Evolutionary conservation across 495 filamentous ascomycete genomes (phyloP).

Genomic region (Bombardia bombarda): DNA sequence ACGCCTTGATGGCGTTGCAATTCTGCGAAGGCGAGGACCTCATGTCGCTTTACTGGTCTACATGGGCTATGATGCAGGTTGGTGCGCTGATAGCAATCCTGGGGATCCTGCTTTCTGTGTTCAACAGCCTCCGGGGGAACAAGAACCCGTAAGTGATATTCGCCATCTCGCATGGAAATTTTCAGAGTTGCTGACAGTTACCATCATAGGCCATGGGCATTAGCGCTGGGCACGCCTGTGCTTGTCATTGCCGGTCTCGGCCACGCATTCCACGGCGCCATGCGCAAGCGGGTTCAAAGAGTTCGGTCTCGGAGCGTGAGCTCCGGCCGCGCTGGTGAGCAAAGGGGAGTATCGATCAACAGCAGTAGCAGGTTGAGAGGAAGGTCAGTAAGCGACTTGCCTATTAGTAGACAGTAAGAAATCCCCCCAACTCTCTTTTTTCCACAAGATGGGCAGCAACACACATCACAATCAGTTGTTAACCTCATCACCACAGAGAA

Average conservation of each 20-base stretch:
- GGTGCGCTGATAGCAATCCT: conserved; percentile 42
- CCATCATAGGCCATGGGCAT: conserved; percentile 32
- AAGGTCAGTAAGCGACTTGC: conserved; percentile 11
- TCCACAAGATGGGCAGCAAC: background rate
- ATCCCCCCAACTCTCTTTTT: background rate
- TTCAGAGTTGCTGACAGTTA: background rate
- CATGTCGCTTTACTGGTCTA: conserved; percentile 40
- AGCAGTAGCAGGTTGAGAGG: conserved; percentile 1
- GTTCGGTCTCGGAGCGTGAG: conserved; percentile 13
- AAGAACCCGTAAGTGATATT: conserved; percentile 37
- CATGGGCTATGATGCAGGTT: conserved; percentile 39
- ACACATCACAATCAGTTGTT: background rate
- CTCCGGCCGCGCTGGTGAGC: background rate
- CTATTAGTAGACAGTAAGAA: conserved; percentile 26
- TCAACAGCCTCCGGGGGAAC: conserved; percentile 27
- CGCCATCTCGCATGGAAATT: background rate
- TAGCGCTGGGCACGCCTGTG: conserved; percentile 42
- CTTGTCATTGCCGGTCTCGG: conserved; percentile 38
- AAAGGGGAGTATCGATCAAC: background rate
- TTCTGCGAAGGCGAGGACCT: conserved; percentile 44
- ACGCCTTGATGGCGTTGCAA: conserved; percentile 31
- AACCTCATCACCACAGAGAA: conserved; percentile 8
- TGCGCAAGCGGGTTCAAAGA: conserved; percentile 18
- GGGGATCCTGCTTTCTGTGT: conserved; percentile 33
- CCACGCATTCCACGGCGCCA: conserved; percentile 28